These are phyloP conservation scores for Stephania japonica DNA, from an alignment of 164 flowering plant species.

Conservation along the genomic window DNA sequence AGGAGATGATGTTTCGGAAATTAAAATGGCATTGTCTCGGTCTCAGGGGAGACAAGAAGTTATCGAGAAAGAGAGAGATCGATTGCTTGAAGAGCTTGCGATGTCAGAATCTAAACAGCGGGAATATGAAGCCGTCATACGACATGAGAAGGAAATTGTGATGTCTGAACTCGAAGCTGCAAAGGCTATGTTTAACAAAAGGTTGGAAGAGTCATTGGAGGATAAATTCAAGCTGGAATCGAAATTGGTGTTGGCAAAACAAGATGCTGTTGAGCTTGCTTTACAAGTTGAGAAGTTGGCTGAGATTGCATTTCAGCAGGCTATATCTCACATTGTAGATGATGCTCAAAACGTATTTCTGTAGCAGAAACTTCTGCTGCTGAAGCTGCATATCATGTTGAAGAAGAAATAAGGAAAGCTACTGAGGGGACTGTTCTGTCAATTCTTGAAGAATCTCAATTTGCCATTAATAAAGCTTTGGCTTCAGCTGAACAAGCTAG, in stretches of 20 bases:
- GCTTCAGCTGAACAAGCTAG: conserved; percentile 39
- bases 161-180: conserved; percentile 49
- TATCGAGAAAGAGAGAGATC: conserved; percentile 44
- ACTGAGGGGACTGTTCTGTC: conserved; percentile 39
- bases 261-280: conserved; percentile 54
- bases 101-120: conserved; percentile 35
- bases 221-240: conserved; percentile 50
- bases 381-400: conserved; percentile 43
- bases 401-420: conserved; percentile 43
- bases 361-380: conserved; percentile 60
- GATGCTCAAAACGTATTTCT: conserved; percentile 44
- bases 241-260: conserved; percentile 45
- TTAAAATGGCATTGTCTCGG: conserved; percentile 33
- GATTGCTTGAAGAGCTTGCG: conserved; percentile 40
- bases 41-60: conserved; percentile 35
- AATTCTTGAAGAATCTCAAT: conserved; percentile 42
- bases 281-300: conserved; percentile 61
- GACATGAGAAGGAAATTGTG: conserved; percentile 45
- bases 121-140: conserved; percentile 36
- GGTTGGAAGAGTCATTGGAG: conserved; percentile 38
- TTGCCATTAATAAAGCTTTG: conserved; percentile 44
- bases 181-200: conserved; percentile 37
- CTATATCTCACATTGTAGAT: conserved; percentile 50
- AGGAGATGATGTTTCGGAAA: conserved; percentile 23
- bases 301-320: conserved; percentile 47